These are phyloP conservation scores for Lentinula edodes DNA, from an alignment of 768 basidiomycete genomes.

Conservation along the genomic window DNA sequence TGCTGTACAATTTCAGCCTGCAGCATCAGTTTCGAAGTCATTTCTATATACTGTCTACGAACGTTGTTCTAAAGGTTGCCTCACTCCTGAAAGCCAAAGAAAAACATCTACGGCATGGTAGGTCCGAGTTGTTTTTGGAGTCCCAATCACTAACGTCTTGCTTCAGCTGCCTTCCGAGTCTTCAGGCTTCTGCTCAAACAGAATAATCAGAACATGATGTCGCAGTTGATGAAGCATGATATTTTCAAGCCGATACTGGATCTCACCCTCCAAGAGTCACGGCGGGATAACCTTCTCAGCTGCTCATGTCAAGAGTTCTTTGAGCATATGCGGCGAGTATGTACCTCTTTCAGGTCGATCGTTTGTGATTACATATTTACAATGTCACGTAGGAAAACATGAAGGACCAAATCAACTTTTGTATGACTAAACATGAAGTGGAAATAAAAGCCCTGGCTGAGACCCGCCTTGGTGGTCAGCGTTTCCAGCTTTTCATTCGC, in stretches of 20 bases:
- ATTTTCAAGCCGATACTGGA: constrained; percentile 79
- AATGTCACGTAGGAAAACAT: constrained; percentile 66
- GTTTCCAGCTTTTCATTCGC: constrained; percentile 68
- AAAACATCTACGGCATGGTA: constrained; percentile 91
- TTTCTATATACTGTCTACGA: constrained; percentile 81
- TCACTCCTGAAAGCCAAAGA: constrained; percentile 76
- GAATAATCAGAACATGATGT: constrained; percentile 70
- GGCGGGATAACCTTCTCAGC: constrained; percentile 86
- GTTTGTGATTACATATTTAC: background rate
- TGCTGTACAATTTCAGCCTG: constrained; percentile 80
- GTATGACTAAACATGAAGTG: constrained; percentile 73
- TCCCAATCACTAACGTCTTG: constrained; percentile 11
- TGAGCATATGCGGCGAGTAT: constrained; percentile 82
- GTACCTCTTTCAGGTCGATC: constrained; percentile 16
- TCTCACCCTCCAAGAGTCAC: constrained; percentile 75
- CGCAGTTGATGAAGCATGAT: constrained; percentile 79
- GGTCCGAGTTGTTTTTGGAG: constrained; percentile 17
- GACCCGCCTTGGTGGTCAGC: constrained; percentile 53
- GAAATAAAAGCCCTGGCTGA: constrained; percentile 59
- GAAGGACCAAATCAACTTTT: constrained; percentile 76
- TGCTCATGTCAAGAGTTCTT: constrained; percentile 96
- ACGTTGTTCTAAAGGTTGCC: constrained; percentile 68
- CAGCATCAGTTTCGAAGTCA: constrained; percentile 92
- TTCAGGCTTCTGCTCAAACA: constrained; percentile 81
- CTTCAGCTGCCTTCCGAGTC: constrained; percentile 83